A percentile compares a stretch with the other conserved stretches of the same genome.
Conservation (phyloP, 2,329 filamentous ascomycete genomes). For the Apiospora malaysiana region DNA sequence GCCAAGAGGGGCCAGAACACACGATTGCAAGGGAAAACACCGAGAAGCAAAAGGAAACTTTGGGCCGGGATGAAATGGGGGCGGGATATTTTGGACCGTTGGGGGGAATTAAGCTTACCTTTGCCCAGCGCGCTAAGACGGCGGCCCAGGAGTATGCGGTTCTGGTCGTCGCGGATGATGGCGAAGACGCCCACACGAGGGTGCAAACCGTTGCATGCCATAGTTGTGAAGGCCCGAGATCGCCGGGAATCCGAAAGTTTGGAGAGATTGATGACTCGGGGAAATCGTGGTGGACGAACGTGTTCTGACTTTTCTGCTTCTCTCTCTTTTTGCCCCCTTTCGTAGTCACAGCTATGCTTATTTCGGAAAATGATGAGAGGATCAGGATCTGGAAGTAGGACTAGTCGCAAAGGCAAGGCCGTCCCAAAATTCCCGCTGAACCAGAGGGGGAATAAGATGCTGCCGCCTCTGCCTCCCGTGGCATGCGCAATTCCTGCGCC, state of each 20-base stretch:
- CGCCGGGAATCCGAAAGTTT: background rate
- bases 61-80: too few species aligned
- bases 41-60: background rate
- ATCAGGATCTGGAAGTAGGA: background rate
- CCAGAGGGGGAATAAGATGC: background rate
- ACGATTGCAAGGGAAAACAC: too few species aligned
- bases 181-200: conserved; percentile 22
- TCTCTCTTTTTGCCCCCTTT: background rate
- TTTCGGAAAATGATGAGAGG: background rate
- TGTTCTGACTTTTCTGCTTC: too few species aligned
- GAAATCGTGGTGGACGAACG: too few species aligned
- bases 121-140: conserved; percentile 10
- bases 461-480: background rate
- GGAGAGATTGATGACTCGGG: too few species aligned
- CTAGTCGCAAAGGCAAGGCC: background rate
- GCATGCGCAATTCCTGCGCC: background rate
- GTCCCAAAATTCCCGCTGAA: background rate
- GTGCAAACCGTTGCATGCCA: conserved; percentile 3
- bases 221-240: background rate
- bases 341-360: too few species aligned
- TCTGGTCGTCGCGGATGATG: conserved; percentile 3
- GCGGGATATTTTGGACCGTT: background rate
- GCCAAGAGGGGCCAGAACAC: background rate
- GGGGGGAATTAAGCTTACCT: conserved; percentile 10
- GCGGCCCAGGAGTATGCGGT: background rate